Conservation (phyloP, 345 rosid species). For the Pistacia integerrima region DNA sequence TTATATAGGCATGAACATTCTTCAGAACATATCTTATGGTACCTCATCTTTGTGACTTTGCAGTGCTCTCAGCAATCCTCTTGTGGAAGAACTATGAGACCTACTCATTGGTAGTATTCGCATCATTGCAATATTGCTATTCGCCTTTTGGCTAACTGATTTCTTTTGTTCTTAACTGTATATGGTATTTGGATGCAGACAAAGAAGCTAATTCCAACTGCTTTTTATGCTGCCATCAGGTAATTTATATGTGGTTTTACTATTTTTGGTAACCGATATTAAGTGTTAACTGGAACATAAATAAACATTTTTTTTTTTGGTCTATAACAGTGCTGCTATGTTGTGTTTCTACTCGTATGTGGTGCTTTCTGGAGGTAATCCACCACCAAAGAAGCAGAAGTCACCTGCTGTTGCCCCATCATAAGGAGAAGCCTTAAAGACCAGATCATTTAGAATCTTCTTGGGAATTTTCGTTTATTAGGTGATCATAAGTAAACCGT, state of each 20-base stretch:
- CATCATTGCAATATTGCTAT: constrained; percentile 4
- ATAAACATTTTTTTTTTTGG: background rate
- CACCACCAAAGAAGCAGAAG: constrained; percentile 89
- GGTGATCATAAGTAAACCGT: background rate
- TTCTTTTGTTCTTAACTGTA: constrained; percentile 19
- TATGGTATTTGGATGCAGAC: constrained; percentile 57
- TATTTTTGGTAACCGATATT: background rate
- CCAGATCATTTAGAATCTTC: background rate
- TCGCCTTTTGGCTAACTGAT: background rate
- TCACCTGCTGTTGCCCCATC: constrained; percentile 38
- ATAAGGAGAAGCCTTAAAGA: constrained; percentile 22
- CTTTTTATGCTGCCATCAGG: constrained; percentile 64
- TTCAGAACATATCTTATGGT: background rate
- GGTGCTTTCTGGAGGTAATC: constrained; percentile 89
- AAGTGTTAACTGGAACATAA: background rate
- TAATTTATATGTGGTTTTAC: constrained; percentile 21
- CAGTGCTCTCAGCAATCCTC: constrained; percentile 79
- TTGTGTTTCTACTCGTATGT: constrained; percentile 76
- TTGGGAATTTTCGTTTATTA: background rate
- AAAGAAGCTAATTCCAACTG: constrained; percentile 69
- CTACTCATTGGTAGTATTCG: constrained; percentile 56
- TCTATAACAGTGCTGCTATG: constrained; percentile 71
- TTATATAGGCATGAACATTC: background rate
- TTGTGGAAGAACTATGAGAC: constrained; percentile 70
- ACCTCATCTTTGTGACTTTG: constrained; percentile 26